phyloP scores from a whole-genome alignment of 1,139 yeast genomes.

The Eremothecium gossypii region DNA sequence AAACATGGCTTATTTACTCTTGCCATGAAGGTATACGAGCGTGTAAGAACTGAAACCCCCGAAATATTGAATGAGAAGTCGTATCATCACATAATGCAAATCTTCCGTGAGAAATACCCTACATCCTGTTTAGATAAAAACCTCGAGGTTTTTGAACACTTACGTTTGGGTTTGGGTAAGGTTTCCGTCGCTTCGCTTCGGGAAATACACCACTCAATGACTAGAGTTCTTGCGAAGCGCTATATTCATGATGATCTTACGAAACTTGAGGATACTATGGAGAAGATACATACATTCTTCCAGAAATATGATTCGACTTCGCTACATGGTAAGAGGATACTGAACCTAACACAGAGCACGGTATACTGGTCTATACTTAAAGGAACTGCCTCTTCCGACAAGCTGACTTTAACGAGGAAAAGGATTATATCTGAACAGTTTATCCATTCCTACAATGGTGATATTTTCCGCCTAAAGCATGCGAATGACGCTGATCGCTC shows the following conservation, averaged over 20 bases:
- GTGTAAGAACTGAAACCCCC: neutral
- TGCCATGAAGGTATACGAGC: neutral
- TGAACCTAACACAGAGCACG: slow-evolving; percentile 10
- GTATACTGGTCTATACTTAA: slow-evolving; percentile 8
- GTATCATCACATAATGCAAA: slow-evolving; percentile 10
- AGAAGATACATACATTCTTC: slow-evolving; percentile 12
- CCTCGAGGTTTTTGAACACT: slow-evolving; percentile 11
- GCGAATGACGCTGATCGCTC: slow-evolving; percentile 4
- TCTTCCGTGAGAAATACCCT: slow-evolving; percentile 13
- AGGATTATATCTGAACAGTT: slow-evolving; percentile 14
- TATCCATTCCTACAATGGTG: slow-evolving; percentile 9
- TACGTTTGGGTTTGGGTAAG: slow-evolving; percentile 12
- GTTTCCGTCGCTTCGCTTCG: slow-evolving; percentile 13
- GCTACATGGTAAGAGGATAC: neutral
- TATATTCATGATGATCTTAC: slow-evolving; percentile 8
- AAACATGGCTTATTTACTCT: slow-evolving; percentile 5
- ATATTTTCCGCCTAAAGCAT: slow-evolving; percentile 7
- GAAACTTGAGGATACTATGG: slow-evolving; percentile 9
- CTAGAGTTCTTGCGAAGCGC: slow-evolving; percentile 17
- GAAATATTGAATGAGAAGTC: neutral
- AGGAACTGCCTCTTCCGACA: slow-evolving; percentile 1
- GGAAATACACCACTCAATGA: slow-evolving; percentile 19
- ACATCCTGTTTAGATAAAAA: slow-evolving; percentile 15
- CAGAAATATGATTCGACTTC: slow-evolving; percentile 1
- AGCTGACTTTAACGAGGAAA: slow-evolving; percentile 1